A percentile compares a stretch with the other conserved stretches of the same genome.
Conservation (phyloP, 139 green algal species). For the Nannochloris sp. region DNA sequence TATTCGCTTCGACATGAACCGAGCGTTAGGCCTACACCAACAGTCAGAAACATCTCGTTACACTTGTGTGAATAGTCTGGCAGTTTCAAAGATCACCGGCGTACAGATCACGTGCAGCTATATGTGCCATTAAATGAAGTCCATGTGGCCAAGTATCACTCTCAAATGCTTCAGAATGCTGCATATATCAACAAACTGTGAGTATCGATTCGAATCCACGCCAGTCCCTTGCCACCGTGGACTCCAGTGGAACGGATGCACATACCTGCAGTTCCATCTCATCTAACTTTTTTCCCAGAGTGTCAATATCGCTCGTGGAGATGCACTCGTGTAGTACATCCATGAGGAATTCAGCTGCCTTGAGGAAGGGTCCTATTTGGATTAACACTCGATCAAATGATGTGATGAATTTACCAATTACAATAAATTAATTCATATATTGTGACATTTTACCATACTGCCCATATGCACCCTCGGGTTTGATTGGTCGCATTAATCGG, state of each 20-base stretch:
- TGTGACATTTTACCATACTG: conserved; percentile 15
- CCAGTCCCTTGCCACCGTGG: no score
- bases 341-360: no score
- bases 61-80: neutral
- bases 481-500: conserved; percentile 64
- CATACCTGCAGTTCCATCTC: no score
- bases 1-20: conserved; percentile 28
- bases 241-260: no score
- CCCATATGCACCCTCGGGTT: conserved; percentile 46
- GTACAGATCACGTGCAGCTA: conserved; percentile 14
- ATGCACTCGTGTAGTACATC: no score
- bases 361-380: no score
- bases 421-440: neutral
- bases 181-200: neutral
- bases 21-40: conserved; percentile 20
- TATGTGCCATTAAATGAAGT: conserved; percentile 19
- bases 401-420: no score
- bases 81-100: neutral
- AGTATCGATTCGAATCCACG: no score
- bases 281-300: no score
- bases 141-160: conserved; percentile 11
- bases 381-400: no score
- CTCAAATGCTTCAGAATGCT: neutral
- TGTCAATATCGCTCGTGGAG: no score
- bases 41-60: neutral